Percentiles rank a stretch among this genome's conserved stretches.
Evolutionary conservation across 352 stramenopile species (phyloP).

Genomic region (Pythium vanterpoolii): DNA sequence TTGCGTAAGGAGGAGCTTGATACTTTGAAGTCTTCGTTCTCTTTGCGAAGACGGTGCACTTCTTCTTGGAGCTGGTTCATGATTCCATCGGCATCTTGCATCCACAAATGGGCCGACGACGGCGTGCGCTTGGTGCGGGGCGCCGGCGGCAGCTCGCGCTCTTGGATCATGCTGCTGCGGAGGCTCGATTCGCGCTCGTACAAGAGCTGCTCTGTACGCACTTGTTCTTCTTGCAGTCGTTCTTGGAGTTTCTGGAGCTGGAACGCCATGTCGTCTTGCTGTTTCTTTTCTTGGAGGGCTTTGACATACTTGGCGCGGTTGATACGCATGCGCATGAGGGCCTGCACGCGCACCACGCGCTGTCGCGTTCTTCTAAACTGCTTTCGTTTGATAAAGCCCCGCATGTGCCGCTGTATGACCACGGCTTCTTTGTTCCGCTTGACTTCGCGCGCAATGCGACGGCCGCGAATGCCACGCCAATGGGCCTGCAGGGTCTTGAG

Average conservation of each 20-base stretch:
- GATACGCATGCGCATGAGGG: slow-evolving; percentile 80
- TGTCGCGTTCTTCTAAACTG: slow-evolving; percentile 22
- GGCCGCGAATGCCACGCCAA: slow-evolving; percentile 72
- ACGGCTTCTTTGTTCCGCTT: slow-evolving; percentile 60
- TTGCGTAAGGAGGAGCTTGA: slow-evolving; percentile 51
- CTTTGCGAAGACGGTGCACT: slow-evolving; percentile 58
- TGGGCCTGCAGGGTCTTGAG: slow-evolving; percentile 65
- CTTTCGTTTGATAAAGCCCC: slow-evolving; percentile 55
- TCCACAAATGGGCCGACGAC: slow-evolving; percentile 77
- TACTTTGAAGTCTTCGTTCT: slow-evolving; percentile 68
- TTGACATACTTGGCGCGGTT: slow-evolving; percentile 74
- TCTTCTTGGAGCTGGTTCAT: slow-evolving; percentile 78
- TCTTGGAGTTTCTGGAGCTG: slow-evolving; percentile 79
- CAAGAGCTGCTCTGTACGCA: slow-evolving; percentile 62
- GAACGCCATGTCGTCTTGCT: slow-evolving; percentile 85
- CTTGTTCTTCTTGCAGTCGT: slow-evolving; percentile 74
- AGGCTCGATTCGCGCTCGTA: slow-evolving; percentile 45
- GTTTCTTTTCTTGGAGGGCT: slow-evolving; percentile 72
- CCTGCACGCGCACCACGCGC: slow-evolving; percentile 33
- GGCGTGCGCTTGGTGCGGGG: slow-evolving; percentile 34
- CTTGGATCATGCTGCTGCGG: slow-evolving; percentile 19
- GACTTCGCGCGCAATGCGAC: slow-evolving; percentile 41
- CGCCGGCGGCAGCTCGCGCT: background rate
- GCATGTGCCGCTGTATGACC: slow-evolving; percentile 62
- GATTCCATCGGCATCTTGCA: slow-evolving; percentile 82